phyloP scores from a whole-genome alignment of 805 yeast genomes.

The Brettanomyces nanus region DNA sequence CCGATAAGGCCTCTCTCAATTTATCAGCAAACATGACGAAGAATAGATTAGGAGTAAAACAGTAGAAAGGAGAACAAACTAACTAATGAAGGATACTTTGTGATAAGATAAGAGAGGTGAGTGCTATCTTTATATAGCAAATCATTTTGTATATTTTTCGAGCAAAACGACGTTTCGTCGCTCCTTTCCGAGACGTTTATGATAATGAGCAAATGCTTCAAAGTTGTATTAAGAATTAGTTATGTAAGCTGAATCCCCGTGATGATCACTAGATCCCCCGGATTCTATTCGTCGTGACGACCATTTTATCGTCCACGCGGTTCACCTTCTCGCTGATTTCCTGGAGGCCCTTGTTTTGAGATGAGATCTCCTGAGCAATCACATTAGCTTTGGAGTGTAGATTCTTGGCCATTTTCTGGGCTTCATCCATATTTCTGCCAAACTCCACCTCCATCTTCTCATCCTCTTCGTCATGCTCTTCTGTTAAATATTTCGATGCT shows the following conservation, averaged over 20 bases:
- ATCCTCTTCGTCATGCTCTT: conserved; percentile 79
- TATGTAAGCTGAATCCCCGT: no score
- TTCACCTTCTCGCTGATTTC: conserved; percentile 81
- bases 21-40: conserved; percentile 5
- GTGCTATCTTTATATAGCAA: no score
- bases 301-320: conserved; percentile 69
- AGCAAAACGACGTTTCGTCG: no score
- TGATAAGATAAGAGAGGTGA: no score
- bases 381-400: conserved; percentile 66
- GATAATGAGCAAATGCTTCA: no score
- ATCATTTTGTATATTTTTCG: no score
- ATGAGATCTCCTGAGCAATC: conserved; percentile 67
- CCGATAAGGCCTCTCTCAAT: conserved; percentile 37
- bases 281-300: conserved; percentile 23
- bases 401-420: conserved; percentile 58
- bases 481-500: conserved; percentile 70
- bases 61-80: no score
- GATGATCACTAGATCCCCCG: conserved; percentile 26
- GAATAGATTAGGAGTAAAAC: no score
- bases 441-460: conserved; percentile 87
- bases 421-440: conserved; percentile 74
- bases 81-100: no score
- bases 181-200: no score
- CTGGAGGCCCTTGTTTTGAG: conserved; percentile 67
- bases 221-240: no score